Evolutionary conservation across 139 green algal genomes (phyloP).

Genomic region (Deuterostichococcus epilithicus): DNA sequence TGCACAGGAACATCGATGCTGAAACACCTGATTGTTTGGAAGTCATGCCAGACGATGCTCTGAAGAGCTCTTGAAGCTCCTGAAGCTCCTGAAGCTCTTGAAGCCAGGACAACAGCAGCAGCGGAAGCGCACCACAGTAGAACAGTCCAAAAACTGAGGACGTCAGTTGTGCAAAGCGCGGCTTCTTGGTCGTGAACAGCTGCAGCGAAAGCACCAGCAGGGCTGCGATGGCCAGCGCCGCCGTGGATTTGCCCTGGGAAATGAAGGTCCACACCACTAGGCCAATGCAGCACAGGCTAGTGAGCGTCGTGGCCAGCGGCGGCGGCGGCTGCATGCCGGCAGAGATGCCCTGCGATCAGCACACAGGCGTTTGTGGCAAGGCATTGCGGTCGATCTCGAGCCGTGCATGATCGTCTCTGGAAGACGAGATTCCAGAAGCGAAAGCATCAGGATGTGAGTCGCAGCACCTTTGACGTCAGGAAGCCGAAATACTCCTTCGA

Average conservation of each 20-base stretch:
- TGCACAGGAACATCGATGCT: not conserved
- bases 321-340: constrained; percentile 62
- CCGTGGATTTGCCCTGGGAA: constrained; percentile 33
- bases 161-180: constrained; percentile 78
- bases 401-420: too few species aligned
- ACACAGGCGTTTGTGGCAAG: not conserved
- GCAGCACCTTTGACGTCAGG: constrained; percentile 45
- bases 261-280: constrained; percentile 44
- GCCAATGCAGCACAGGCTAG: constrained; percentile 63
- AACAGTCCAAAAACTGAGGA: constrained; percentile 86
- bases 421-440: too few species aligned
- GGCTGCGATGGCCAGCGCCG: constrained; percentile 54
- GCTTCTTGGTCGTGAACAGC: constrained; percentile 58
- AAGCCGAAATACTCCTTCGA: constrained; percentile 50
- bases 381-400: not conserved
- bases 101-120: too few species aligned
- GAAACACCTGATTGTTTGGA: too few species aligned
- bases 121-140: constrained; percentile 81
- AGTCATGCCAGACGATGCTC: too few species aligned
- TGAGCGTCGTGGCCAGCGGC: constrained; percentile 50
- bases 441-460: not conserved
- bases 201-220: constrained; percentile 79
- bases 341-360: constrained; percentile 30
- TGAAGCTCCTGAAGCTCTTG: too few species aligned
- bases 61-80: too few species aligned